Conservation (phyloP, 2,329 filamentous ascomycete species). For the Fusarium sp. region DNA sequence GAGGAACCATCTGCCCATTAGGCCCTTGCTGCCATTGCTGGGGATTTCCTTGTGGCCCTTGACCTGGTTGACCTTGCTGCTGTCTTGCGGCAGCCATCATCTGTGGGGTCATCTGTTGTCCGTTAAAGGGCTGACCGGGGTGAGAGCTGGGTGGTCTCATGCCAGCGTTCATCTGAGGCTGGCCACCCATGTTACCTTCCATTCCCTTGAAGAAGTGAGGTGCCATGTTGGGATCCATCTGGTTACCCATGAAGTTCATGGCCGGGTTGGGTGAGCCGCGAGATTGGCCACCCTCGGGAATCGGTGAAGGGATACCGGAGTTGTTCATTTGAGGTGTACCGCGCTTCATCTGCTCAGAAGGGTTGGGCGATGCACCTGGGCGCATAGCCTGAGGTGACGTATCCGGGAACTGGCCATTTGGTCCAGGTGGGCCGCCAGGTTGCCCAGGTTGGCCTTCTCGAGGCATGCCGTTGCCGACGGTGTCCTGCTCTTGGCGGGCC, state of each 20-base stretch:
- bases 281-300: conserved; percentile 76
- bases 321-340: conserved; percentile 80
- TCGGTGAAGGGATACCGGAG: conserved; percentile 76
- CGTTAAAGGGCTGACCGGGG: conserved; percentile 68
- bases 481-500: conserved; percentile 84
- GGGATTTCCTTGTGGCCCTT: conserved; percentile 50
- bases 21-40: conserved; percentile 58
- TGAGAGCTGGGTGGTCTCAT: conserved; percentile 78
- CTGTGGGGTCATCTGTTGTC: conserved; percentile 71
- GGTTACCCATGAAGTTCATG: conserved; percentile 73
- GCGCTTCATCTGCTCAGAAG: conserved; percentile 82
- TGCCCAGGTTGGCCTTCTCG: conserved; percentile 65
- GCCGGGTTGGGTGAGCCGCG: conserved; percentile 73
- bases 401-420: conserved; percentile 75
- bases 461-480: conserved; percentile 60
- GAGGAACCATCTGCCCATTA: conserved; percentile 58
- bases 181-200: conserved; percentile 58
- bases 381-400: conserved; percentile 77
- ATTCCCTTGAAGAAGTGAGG: conserved; percentile 71
- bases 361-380: conserved; percentile 80
- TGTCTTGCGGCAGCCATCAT: conserved; percentile 64
- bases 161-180: conserved; percentile 70
- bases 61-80: conserved; percentile 53
- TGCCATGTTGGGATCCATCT: conserved; percentile 72
- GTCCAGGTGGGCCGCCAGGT: conserved; percentile 65